Percentiles rank a stretch among this genome's conserved stretches.
Conservation (phyloP, 176 grass and related monocot species). For the Rhipidocladum racemiflorum region DNA sequence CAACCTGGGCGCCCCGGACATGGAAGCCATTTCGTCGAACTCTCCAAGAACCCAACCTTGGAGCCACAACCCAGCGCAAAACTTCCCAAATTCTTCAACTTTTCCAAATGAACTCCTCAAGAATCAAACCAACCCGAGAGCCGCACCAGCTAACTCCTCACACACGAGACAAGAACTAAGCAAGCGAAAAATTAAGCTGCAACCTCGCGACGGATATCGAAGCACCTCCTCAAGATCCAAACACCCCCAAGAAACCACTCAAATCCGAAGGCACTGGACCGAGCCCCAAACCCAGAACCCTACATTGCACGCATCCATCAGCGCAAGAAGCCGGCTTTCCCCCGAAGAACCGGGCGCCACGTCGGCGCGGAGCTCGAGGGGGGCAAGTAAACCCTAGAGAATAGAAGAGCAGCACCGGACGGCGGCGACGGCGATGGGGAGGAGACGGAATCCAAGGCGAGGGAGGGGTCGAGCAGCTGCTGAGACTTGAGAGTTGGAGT, state of each 20-base stretch:
- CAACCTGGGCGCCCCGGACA: constrained; percentile 74
- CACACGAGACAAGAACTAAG: background rate
- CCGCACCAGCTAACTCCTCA: background rate
- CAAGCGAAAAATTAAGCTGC: background rate
- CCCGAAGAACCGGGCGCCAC: background rate
- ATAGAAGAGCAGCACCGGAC: background rate
- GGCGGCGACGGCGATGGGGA: background rate
- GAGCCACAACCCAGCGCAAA: background rate
- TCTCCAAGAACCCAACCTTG: background rate
- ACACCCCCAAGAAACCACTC: background rate
- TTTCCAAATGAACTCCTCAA: background rate
- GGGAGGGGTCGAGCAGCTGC: background rate
- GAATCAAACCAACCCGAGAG: constrained; percentile 1
- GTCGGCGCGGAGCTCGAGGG: background rate
- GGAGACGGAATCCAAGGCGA: background rate
- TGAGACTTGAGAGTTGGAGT: background rate
- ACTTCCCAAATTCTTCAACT: background rate
- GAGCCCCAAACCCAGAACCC: constrained; percentile 28
- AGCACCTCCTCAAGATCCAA: constrained; percentile 18
- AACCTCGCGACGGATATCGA: background rate
- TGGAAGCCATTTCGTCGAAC: constrained; percentile 36
- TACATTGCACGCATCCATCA: background rate
- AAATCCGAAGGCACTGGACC: background rate
- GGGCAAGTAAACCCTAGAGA: background rate
- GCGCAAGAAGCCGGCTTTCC: background rate